A percentile compares a stretch with the other conserved stretches of the same genome.
Conservation (phyloP, 2,329 filamentous ascomycete species). For the Cladosporium sp. region DNA sequence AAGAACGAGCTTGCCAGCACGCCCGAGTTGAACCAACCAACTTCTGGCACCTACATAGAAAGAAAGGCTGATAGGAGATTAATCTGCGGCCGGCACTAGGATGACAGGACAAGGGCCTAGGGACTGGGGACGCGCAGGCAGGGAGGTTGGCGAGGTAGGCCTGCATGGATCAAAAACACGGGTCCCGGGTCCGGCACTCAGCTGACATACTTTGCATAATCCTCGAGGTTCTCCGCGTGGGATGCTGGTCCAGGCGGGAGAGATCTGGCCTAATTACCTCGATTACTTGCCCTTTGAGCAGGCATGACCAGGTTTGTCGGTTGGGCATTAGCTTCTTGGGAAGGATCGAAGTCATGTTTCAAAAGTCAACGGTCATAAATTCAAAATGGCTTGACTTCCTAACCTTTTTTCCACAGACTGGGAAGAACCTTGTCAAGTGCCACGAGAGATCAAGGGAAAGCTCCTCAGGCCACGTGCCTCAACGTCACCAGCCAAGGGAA, state of each 20-base stretch:
- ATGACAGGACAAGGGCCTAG: neutral
- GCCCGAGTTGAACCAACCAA: neutral
- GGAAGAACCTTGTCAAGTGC: neutral
- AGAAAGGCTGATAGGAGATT: neutral
- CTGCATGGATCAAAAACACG: neutral
- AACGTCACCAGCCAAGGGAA: neutral
- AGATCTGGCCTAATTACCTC: neutral
- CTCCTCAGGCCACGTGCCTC: neutral
- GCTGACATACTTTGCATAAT: neutral
- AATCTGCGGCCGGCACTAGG: neutral
- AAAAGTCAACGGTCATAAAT: constrained; percentile 2
- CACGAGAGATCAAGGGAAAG: constrained; percentile 1
- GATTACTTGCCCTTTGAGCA: neutral
- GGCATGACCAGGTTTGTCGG: too few relatives aligned
- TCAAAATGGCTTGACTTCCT: neutral
- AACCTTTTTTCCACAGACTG: neutral
- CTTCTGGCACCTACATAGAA: neutral
- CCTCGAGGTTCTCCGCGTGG: constrained; percentile 11
- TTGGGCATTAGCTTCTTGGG: neutral
- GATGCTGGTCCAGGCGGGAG: constrained; percentile 1
- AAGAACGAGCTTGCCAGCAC: neutral
- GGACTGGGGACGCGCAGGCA: neutral
- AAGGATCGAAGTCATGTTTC: neutral
- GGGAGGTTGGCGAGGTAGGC: neutral
- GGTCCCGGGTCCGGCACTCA: constrained; percentile 4